Conservation (phyloP, 2,329 filamentous ascomycete species). For the Aspergillus eucalypticola region DNA sequence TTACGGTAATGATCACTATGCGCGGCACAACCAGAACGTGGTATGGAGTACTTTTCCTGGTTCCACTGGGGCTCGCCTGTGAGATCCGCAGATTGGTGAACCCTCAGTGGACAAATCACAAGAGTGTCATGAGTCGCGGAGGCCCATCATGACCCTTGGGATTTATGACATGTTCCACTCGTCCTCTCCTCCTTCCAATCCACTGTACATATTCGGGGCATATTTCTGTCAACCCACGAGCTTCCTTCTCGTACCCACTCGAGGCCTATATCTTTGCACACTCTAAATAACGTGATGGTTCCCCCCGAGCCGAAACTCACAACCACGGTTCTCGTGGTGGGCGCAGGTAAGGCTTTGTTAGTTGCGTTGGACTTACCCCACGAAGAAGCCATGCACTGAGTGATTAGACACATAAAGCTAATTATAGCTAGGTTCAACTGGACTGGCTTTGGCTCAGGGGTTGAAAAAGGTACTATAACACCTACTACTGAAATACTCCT, state of each 20-base stretch:
- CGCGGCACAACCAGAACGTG: neutral
- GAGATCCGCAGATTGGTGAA: neutral
- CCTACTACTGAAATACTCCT: neutral
- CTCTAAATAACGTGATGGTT: neutral
- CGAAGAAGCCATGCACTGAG: neutral
- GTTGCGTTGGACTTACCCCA: neutral
- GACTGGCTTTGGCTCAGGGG: constrained; percentile 45
- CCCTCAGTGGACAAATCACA: neutral
- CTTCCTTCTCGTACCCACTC: neutral
- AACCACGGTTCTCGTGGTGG: constrained; percentile 21
- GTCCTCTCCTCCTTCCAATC: neutral
- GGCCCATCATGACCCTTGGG: neutral
- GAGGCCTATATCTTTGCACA: neutral
- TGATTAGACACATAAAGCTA: neutral
- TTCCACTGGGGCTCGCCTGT: neutral
- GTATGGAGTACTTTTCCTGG: neutral
- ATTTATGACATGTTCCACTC: neutral
- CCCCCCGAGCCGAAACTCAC: neutral
- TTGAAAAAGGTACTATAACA: constrained; percentile 37
- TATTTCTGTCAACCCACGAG: neutral
- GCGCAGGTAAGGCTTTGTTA: constrained; percentile 17
- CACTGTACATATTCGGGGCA: neutral
- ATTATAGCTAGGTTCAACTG: constrained; percentile 38
- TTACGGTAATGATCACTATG: neutral
- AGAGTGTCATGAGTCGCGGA: neutral